These are phyloP conservation scores for Cairneyella variabilis DNA, from an alignment of 495 filamentous ascomycete genomes.

Conservation along the genomic window DNA sequence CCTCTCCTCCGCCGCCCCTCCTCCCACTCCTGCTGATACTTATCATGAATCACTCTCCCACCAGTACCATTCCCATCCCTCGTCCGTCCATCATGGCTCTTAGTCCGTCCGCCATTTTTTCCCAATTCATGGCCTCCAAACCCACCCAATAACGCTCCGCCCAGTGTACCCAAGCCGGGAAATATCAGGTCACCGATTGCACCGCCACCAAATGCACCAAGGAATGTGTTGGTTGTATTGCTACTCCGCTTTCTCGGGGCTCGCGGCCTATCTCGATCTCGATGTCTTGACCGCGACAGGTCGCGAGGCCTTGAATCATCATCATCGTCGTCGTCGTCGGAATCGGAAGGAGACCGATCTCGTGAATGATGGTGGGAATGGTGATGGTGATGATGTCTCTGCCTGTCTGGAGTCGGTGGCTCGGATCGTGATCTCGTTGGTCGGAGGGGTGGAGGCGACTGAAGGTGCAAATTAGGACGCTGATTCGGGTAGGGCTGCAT, in stretches of 20 bases:
- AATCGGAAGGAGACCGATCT: not conserved
- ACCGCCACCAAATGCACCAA: conserved; percentile 16
- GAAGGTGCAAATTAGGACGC: not conserved
- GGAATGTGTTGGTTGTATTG: conserved; percentile 4
- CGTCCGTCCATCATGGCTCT: conserved; percentile 3
- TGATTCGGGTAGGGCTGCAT: not conserved
- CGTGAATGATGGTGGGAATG: not conserved
- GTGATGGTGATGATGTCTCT: conserved; percentile 1
- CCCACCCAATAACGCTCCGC: conserved; percentile 17
- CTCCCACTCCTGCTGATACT: conserved; percentile 15
- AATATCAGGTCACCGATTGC: conserved; percentile 17
- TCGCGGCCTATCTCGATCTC: not conserved
- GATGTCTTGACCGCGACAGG: not conserved
- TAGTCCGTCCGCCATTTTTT: not conserved
- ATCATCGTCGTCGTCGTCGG: not conserved
- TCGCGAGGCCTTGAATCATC: not conserved
- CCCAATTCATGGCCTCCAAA: conserved; percentile 10
- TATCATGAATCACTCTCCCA: not conserved
- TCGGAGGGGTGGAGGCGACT: not conserved
- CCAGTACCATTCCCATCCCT: not conserved
- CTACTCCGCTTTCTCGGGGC: not conserved
- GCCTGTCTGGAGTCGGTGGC: not conserved
- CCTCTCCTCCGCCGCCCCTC: conserved; percentile 15
- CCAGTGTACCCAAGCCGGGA: conserved; percentile 16
- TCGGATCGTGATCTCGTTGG: not conserved